These are phyloP conservation scores for Rhodamnia rubescens DNA, from an alignment of 345 rosid species.

Conservation along the genomic window DNA sequence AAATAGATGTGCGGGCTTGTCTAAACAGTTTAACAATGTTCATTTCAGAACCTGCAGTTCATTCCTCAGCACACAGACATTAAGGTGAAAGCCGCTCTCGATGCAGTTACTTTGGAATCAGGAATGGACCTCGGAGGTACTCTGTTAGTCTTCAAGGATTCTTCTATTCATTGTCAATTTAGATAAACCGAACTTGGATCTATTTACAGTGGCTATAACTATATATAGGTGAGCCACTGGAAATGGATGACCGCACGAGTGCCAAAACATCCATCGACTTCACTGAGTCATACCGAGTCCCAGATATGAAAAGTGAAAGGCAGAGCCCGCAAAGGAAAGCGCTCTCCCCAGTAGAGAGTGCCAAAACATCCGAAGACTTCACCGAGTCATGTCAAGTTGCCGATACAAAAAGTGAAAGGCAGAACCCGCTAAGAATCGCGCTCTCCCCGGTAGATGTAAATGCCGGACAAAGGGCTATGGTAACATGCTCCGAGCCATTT, in stretches of 20 bases:
- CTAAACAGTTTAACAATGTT: conserved; percentile 1
- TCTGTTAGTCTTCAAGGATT: neutral
- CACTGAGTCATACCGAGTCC: conserved; percentile 4
- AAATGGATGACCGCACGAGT: neutral
- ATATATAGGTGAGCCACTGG: conserved; percentile 7
- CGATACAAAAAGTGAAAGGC: conserved; percentile 7
- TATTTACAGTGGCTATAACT: neutral
- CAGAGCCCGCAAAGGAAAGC: conserved; percentile 45
- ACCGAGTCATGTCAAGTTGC: conserved; percentile 5
- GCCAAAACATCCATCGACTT: neutral
- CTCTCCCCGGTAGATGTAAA: conserved; percentile 50
- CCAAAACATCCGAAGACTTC: neutral
- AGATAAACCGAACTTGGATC: neutral
- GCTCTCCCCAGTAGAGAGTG: conserved; percentile 36
- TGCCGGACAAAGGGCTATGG: conserved; percentile 7
- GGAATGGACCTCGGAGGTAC: conserved; percentile 24
- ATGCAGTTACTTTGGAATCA: conserved; percentile 6
- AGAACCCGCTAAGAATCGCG: conserved; percentile 46
- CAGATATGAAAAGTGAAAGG: conserved; percentile 6
- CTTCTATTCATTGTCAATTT: neutral
- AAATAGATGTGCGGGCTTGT: neutral
- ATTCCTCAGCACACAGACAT: conserved; percentile 12
- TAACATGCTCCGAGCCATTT: conserved; percentile 2
- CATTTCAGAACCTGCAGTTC: conserved; percentile 16
- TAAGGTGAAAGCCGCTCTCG: neutral